phyloP scores from a whole-genome alignment of 768 basidiomycete genomes.

The Pisolithus sp. region DNA sequence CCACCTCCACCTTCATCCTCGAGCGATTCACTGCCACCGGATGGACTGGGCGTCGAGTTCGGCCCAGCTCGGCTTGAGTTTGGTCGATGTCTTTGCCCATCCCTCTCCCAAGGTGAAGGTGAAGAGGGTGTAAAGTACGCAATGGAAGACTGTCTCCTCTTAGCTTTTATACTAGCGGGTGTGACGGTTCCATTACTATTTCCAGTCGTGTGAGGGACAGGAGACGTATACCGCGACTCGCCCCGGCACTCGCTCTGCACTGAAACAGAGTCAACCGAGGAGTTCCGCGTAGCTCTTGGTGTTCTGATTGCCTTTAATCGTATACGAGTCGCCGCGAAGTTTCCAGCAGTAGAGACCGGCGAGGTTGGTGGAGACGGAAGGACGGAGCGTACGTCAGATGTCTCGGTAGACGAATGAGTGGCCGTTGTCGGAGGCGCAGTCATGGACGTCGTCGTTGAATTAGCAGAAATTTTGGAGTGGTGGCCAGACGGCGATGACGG shows the following conservation, averaged over 20 bases:
- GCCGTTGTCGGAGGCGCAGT: no score
- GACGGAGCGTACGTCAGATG: not conserved
- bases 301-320: constrained; percentile 9
- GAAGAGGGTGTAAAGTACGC: constrained; percentile 23
- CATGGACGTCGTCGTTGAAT: no score
- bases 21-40: not conserved
- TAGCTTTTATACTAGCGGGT: constrained; percentile 1
- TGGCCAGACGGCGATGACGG: no score
- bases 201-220: not conserved
- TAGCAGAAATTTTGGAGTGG: no score
- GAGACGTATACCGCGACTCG: constrained; percentile 4
- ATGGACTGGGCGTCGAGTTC: not conserved
- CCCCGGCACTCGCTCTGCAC: not conserved
- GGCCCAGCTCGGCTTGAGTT: not conserved
- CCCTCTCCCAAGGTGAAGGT: constrained; percentile 16
- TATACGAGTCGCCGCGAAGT: constrained; percentile 4
- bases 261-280: not conserved
- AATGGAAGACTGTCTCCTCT: constrained; percentile 25
- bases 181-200: not conserved
- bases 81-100: not conserved
- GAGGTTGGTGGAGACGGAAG: constrained; percentile 17
- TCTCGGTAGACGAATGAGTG: not conserved
- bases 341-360: constrained; percentile 6
- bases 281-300: not conserved
- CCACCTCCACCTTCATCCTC: not conserved